Evolutionary conservation across 2,329 filamentous ascomycete genomes (phyloP).

Genomic region (Beauveria australis): DNA sequence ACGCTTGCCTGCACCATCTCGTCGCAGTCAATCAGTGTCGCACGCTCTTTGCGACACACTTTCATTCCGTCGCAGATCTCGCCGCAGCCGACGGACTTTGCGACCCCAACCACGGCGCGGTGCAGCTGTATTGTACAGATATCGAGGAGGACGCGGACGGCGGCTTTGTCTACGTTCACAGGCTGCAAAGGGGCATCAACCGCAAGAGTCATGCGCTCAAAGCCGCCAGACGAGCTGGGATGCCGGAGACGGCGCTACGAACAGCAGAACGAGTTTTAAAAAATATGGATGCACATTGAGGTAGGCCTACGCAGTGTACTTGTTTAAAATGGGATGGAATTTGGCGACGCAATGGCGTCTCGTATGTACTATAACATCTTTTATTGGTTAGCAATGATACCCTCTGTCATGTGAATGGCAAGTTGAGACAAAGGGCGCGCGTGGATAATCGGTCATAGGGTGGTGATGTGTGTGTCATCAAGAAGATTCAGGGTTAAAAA

Average conservation of each 20-base stretch:
- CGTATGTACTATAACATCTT: background rate
- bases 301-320: background rate
- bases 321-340: background rate
- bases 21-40: constrained; percentile 69
- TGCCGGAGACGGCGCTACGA: constrained; percentile 64
- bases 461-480: constrained; percentile 52
- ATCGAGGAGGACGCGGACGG: constrained; percentile 63
- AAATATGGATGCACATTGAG: background rate
- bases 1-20: constrained; percentile 78
- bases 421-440: constrained; percentile 1
- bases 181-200: constrained; percentile 73
- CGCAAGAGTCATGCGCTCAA: constrained; percentile 84
- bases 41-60: constrained; percentile 90
- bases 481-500: constrained; percentile 59
- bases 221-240: constrained; percentile 78
- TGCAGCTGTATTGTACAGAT: constrained; percentile 83
- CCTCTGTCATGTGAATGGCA: constrained; percentile 19
- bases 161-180: constrained; percentile 82
- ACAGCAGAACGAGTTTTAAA: constrained; percentile 54
- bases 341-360: background rate
- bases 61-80: constrained; percentile 76
- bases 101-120: constrained; percentile 25
- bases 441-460: constrained; percentile 40
- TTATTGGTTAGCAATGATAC: constrained; percentile 31
- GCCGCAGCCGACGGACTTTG: constrained; percentile 45